phyloP scores from a whole-genome alignment of 164 flowering plant genomes.

The Platanus orientalis region DNA sequence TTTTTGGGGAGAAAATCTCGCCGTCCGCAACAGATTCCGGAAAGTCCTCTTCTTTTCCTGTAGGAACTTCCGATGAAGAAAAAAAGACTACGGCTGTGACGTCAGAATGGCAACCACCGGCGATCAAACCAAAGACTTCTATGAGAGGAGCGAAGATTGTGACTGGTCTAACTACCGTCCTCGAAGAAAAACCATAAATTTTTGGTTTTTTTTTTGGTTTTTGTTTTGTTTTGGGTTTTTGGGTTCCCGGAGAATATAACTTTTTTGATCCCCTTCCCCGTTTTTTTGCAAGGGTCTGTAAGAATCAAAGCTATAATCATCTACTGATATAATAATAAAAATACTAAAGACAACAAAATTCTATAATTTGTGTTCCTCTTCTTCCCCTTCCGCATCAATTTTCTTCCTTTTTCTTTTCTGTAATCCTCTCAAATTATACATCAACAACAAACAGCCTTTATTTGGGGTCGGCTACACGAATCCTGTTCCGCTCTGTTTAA shows the following conservation, averaged over 20 bases:
- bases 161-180: slow-evolving; percentile 69
- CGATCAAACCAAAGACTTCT: slow-evolving; percentile 42
- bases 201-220: slow-evolving; percentile 3
- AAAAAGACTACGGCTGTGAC: slow-evolving; percentile 11
- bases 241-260: slow-evolving; percentile 3
- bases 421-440: too few relatives aligned
- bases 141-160: slow-evolving; percentile 48
- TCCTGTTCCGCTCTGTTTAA: too few relatives aligned
- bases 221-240: not conserved
- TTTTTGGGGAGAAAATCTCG: slow-evolving; percentile 34
- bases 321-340: slow-evolving; percentile 21
- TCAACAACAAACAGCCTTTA: too few relatives aligned
- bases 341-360: not conserved
- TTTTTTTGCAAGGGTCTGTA: slow-evolving; percentile 39
- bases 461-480: too few relatives aligned
- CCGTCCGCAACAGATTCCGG: slow-evolving; percentile 3
- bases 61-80: slow-evolving; percentile 10
- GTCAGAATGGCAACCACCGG: slow-evolving; percentile 59
- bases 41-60: slow-evolving; percentile 7
- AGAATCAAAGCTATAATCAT: slow-evolving; percentile 10
- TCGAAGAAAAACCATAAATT: slow-evolving; percentile 53
- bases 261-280: slow-evolving; percentile 27
- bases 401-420: too few relatives aligned
- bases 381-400: not conserved
- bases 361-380: not conserved